phyloP scores from a whole-genome alignment of 805 yeast genomes.

The Priceomyces haplophilus region DNA sequence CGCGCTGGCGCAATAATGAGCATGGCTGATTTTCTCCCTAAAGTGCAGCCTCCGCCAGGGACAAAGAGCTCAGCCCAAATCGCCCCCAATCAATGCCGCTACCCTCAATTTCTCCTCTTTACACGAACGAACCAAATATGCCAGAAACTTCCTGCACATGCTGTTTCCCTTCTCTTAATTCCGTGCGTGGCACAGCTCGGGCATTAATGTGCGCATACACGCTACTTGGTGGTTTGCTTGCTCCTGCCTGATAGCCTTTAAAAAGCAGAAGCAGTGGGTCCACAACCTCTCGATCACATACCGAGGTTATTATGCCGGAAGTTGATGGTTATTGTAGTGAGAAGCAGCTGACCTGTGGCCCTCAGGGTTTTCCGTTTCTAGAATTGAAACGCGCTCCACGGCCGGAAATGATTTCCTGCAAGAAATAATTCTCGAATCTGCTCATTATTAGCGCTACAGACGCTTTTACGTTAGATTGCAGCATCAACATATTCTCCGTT shows the following conservation, averaged over 20 bases:
- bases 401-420: not conserved
- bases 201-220: too few relatives aligned
- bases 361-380: not conserved
- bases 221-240: not conserved
- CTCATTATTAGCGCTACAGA: slow-evolving; percentile 1
- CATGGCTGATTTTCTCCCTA: too few relatives aligned
- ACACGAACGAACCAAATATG: too few relatives aligned
- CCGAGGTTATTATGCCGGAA: not conserved
- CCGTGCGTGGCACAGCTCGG: too few relatives aligned
- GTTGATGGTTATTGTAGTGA: not conserved
- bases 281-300: not conserved
- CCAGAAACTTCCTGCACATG: too few relatives aligned
- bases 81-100: too few relatives aligned
- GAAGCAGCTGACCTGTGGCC: not conserved
- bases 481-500: slow-evolving; percentile 6
- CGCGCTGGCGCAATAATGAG: too few relatives aligned
- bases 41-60: too few relatives aligned
- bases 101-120: too few relatives aligned
- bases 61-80: too few relatives aligned
- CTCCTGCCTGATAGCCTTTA: not conserved
- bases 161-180: too few relatives aligned
- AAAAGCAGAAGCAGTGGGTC: not conserved
- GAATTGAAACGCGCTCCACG: not conserved
- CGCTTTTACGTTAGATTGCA: slow-evolving; percentile 4
- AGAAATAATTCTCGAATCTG: not conserved